Evolutionary conservation across 345 rosid genomes (phyloP).

Genomic region (Aegle marmelos): DNA sequence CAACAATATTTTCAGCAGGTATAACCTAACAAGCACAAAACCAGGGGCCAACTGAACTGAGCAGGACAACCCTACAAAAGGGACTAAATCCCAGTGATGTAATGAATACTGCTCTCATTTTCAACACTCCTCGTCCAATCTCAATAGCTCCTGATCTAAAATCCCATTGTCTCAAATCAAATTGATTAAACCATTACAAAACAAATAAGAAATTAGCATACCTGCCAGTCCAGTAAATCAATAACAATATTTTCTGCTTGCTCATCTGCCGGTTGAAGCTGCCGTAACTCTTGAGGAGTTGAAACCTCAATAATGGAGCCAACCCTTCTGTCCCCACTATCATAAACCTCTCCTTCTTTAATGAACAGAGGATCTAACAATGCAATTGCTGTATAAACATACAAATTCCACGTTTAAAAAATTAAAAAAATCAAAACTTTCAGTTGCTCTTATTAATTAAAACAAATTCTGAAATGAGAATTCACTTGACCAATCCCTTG

Average conservation of each 20-base stretch:
- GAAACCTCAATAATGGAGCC: constrained; percentile 58
- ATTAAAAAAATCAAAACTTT: background rate
- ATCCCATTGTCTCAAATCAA: background rate
- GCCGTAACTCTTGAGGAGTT: constrained; percentile 55
- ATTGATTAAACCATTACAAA: background rate
- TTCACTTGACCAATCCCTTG: constrained; percentile 60
- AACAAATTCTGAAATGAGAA: background rate
- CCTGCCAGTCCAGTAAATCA: constrained; percentile 83
- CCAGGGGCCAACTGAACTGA: background rate
- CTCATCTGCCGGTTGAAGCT: constrained; percentile 47
- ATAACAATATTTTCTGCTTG: constrained; percentile 48
- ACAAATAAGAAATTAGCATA: constrained; percentile 14
- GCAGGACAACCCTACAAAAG: background rate
- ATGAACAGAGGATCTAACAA: constrained; percentile 59
- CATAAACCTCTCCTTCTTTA: constrained; percentile 44
- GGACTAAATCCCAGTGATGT: background rate
- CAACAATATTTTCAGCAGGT: constrained; percentile 87
- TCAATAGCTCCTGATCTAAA: background rate
- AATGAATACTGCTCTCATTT: background rate
- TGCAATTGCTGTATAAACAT: constrained; percentile 53
- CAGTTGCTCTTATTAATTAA: background rate
- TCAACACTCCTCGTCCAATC: background rate
- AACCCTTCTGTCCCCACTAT: constrained; percentile 37
- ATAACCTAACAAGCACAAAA: constrained; percentile 49
- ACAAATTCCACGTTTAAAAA: constrained; percentile 12